These are phyloP conservation scores for Lentinus polychrous DNA, from an alignment of 1,284 basidiomycete genomes.

Conservation along the genomic window DNA sequence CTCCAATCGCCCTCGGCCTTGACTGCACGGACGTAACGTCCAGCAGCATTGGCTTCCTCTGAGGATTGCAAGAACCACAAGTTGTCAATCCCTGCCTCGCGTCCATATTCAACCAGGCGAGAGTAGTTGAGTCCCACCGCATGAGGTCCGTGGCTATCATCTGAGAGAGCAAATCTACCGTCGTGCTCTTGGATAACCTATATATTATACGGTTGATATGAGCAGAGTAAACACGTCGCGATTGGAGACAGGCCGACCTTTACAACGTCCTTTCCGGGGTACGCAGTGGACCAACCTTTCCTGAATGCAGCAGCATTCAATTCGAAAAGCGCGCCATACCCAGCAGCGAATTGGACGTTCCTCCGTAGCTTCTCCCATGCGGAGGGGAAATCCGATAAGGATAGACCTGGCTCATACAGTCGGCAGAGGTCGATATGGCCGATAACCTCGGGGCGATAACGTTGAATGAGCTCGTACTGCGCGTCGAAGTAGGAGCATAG, in stretches of 20 bases:
- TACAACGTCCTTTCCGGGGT: constrained; percentile 77
- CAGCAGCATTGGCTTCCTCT: constrained; percentile 31
- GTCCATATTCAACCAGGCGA: constrained; percentile 64
- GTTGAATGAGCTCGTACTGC: constrained; percentile 64
- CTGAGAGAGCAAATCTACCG: constrained; percentile 83
- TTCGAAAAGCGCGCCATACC: constrained; percentile 92
- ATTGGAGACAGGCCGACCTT: constrained; percentile 46
- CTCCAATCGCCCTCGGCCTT: constrained; percentile 47
- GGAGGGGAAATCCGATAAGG: constrained; percentile 44
- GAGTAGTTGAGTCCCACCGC: constrained; percentile 87
- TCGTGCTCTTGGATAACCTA: constrained; percentile 63
- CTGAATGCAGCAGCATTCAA: constrained; percentile 88
- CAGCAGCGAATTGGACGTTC: constrained; percentile 71
- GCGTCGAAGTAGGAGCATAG: constrained; percentile 77
- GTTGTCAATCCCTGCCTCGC: constrained; percentile 49
- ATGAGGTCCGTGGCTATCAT: constrained; percentile 91
- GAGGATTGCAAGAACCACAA: constrained; percentile 59
- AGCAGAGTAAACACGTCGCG: not conserved
- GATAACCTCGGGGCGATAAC: constrained; percentile 82
- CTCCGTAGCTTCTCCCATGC: constrained; percentile 67
- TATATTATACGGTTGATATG: not conserved
- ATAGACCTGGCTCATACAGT: constrained; percentile 62
- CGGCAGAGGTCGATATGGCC: constrained; percentile 92
- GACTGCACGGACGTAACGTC: constrained; percentile 38
- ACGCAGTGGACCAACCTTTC: constrained; percentile 85